Evolutionary conservation across 805 yeast species (phyloP).

Genomic region (Starmerella riodocensis): DNA sequence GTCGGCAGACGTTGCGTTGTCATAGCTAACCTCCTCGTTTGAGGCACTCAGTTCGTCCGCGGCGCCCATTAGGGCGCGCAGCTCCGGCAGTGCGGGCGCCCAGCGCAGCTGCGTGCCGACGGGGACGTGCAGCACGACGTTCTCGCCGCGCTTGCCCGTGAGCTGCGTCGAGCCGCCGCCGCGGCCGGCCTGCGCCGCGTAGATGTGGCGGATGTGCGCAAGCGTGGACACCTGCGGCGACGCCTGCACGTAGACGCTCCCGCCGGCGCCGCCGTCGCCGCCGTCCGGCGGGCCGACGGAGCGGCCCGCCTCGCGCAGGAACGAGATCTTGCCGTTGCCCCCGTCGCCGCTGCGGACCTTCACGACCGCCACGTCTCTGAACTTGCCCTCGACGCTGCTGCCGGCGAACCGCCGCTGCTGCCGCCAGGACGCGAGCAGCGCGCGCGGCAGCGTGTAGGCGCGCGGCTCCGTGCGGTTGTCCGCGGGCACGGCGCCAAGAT

Average conservation of each 20-base stretch:
- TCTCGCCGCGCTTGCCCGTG: slow-evolving; percentile 77
- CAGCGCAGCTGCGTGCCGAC: slow-evolving; percentile 79
- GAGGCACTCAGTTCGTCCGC: neutral
- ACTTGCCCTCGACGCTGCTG: slow-evolving; percentile 8
- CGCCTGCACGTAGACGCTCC: slow-evolving; percentile 72
- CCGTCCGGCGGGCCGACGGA: slow-evolving; percentile 94
- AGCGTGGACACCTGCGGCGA: slow-evolving; percentile 57
- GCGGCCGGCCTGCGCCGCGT: slow-evolving; percentile 59
- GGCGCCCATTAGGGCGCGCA: slow-evolving; percentile 9
- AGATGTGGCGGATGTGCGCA: slow-evolving; percentile 52
- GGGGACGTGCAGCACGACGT: slow-evolving; percentile 72
- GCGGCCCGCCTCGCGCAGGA: slow-evolving; percentile 71
- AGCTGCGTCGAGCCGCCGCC: slow-evolving; percentile 63
- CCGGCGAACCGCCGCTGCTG: slow-evolving; percentile 19
- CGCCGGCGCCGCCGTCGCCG: slow-evolving; percentile 97
- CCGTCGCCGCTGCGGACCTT: slow-evolving; percentile 67
- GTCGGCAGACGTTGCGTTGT: too few relatives aligned
- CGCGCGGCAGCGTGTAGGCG: slow-evolving; percentile 12
- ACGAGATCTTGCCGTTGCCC: slow-evolving; percentile 78
- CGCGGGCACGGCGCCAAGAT: slow-evolving; percentile 15
- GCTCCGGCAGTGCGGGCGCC: slow-evolving; percentile 26
- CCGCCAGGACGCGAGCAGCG: slow-evolving; percentile 20
- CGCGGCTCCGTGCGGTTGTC: slow-evolving; percentile 8
- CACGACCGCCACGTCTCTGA: slow-evolving; percentile 50
- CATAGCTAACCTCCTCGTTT: too few relatives aligned